Evolutionary conservation across 1,284 basidiomycete genomes (phyloP), one percentile per base, ranked within the genome.

Genomic region (Trichosporon inkin): DNA sequence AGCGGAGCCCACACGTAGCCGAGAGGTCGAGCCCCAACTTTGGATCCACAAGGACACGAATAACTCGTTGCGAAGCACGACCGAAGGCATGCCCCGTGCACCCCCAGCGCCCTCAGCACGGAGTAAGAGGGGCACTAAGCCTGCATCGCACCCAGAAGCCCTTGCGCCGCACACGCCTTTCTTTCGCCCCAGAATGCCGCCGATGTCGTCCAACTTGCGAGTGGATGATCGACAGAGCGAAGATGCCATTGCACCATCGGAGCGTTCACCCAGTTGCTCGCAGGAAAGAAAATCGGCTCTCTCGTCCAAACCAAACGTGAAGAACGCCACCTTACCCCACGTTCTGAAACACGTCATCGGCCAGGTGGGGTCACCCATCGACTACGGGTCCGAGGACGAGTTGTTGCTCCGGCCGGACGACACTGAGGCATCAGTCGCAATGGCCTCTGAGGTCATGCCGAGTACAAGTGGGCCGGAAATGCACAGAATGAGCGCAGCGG

Each of bases 361-460:
- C 24, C 10, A 49, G 13, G 22, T 4, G 6, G 13, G 28, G 6
- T 22, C 16, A 17, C 3, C 44, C 8, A 8, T 8, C 11, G 44
- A 49, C 28, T 49, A 32, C 44, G 44, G 44, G 22, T 49, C 44
- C 16, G 44, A 49, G n/a, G 44, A 49, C 44, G 44, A 49, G 44
- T 11, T 49, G 14, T 22, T 49, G 22, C 44, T 49, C 22, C 2
- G 28, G 44, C 44, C 44, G 19, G 44, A 28, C 44, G 24, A 10
- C 14, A 5, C 14, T 24, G 44, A 22, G 6, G 44, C 16, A 17
- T 6, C 6, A 16, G 14, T 14, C 16, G 24, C 44, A 8, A 49
- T 49, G 44, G 44, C 22, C 7, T n/a, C 44, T 28, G 44, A 28
- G 6, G 28, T 28, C 44, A 49, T 32, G 24, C 16, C 44, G 6